Conservation (phyloP, 768 basidiomycete species). For the Leccinum uliginosum region DNA sequence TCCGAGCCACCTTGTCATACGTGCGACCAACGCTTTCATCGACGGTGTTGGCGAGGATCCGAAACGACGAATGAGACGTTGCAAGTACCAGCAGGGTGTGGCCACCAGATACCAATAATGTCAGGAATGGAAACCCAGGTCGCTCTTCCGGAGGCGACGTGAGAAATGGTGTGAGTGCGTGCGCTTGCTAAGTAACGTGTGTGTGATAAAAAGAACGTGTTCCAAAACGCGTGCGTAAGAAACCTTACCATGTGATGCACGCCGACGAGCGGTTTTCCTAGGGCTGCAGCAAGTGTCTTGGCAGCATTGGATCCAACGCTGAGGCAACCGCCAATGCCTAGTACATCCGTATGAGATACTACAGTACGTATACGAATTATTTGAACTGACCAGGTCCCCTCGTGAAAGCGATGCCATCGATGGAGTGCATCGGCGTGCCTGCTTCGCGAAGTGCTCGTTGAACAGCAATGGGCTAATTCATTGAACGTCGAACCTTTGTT, state of each 20-base stretch:
- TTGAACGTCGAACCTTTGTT: neutral
- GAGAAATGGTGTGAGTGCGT: slow-evolving; percentile 77
- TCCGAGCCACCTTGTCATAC: slow-evolving; percentile 78
- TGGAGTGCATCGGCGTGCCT: slow-evolving; percentile 47
- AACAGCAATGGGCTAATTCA: slow-evolving; percentile 66
- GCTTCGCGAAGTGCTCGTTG: slow-evolving; percentile 64
- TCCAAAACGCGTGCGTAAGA: neutral
- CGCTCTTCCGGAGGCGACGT: slow-evolving; percentile 43
- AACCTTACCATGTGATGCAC: slow-evolving; percentile 89
- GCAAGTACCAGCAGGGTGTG: slow-evolving; percentile 88
- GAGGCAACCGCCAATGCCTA: slow-evolving; percentile 79
- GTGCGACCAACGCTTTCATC: slow-evolving; percentile 77
- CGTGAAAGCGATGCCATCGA: slow-evolving; percentile 90
- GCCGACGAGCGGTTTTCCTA: slow-evolving; percentile 77
- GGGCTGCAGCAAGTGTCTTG: slow-evolving; percentile 76
- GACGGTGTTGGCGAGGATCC: slow-evolving; percentile 65
- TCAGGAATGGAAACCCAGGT: slow-evolving; percentile 80
- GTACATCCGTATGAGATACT: neutral
- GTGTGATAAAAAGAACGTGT: neutral
- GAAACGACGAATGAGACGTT: slow-evolving; percentile 50
- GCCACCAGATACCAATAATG: slow-evolving; percentile 88
- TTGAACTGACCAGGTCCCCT: slow-evolving; percentile 65
- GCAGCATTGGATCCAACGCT: slow-evolving; percentile 77
- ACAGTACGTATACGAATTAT: neutral
- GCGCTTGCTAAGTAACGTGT: slow-evolving; percentile 68